Base-by-base conservation (phyloP, 2,329 filamentous ascomycete genomes). In the Exserohilum turcica region DNA sequence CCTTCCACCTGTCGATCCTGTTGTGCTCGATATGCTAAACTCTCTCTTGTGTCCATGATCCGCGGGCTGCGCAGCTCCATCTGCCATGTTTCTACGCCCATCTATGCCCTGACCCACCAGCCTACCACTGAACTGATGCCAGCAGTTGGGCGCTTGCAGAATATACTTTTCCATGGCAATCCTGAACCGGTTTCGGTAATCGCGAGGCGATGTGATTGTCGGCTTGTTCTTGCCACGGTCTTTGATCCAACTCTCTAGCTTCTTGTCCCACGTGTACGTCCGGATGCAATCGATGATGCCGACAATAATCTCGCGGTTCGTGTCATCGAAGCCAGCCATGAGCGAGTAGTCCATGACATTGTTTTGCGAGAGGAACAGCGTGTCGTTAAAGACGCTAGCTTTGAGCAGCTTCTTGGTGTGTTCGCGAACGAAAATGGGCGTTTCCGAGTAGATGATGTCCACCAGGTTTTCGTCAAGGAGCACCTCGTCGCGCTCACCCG, bases 181-280 rank as follows among this genome's bases (percentile, higher is more conserved):
- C 61, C 94, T 80, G 79, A 99, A 99, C 5, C 94, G 86, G 64
- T 90, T 92, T 76, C 97, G 95, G 74, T 99, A 99, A 77, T 99
- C 94, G 77, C 94, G 96, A 2, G 94, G 95, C 75, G 90, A 95
- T 9, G 94, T 99, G 44, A 99, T 94, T 0, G 94, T 99, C 7
- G 95, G 95, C 57, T 91, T 84, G 64, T 87, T 88, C 74, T 87
- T 87, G 67, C 95, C 94, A 33, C 93, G 89, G 70, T 97, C 92
- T 76, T 99, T 99, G 82, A 99, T 97, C 94, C 94, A 99, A 48
- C 89, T 94, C 78, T 99, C 94, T n/a, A 99, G 84, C 73, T 97
- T 97, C 82, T 99, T 99, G 79, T 99, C 94, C 92, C 94, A 99
- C 0, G 94, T 99, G 72, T 97, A 99, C 0, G 94, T 99, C 49